Evolutionary conservation across 768 basidiomycete species (phyloP), one percentile per base, ranked within the genome.

Genomic region (Tulasnella sp.): DNA sequence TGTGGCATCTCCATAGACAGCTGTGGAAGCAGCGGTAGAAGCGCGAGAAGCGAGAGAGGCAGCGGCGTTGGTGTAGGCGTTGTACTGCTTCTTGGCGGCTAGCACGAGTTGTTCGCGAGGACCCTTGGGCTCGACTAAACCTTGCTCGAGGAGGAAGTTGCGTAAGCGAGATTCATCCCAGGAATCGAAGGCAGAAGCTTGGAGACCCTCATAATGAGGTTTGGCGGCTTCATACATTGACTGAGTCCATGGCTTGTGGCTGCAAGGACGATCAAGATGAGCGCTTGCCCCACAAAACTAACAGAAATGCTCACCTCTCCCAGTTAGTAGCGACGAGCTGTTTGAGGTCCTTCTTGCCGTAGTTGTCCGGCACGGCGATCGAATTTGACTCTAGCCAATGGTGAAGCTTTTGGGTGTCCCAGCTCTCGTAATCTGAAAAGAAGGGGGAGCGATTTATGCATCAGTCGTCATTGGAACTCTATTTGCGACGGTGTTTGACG

Each of bases 111-210:
- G 88, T 81, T 97, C 96, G 75, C 87, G 86, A 2, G 90, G 90
- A 1, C 92, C 91, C 37, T 88, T 87, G 17, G 96, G 96, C 7
- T 91, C 88, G 71, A 99, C 89, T 77, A 97, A 86, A 54, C 96
- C 96, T 79, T 97, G 91, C 80, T 93, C 88, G 74, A 97, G 88
- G 14, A 99, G 86, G 83, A 91, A 97, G 78, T 92, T 85, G 80
- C 96, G 89, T 29, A 97, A 85, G 37, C 86, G 87, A 15, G 89
- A 90, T 80, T 98, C 96, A 81, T 93, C 89, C 95, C 95, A 99
- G 79, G 86, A 84, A 78, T 96, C 92, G 78, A 93, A 91, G 11
- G 89, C 82, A 31, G 86, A 83, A 2, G 90, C 89, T 76, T 88
- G 88, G 78, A 91, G 78, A 70, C 81, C 81, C 77, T 83, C 82